These are phyloP conservation scores for Talaromyces adpressus DNA, from an alignment of 495 filamentous ascomycete genomes.

Conservation along the genomic window DNA sequence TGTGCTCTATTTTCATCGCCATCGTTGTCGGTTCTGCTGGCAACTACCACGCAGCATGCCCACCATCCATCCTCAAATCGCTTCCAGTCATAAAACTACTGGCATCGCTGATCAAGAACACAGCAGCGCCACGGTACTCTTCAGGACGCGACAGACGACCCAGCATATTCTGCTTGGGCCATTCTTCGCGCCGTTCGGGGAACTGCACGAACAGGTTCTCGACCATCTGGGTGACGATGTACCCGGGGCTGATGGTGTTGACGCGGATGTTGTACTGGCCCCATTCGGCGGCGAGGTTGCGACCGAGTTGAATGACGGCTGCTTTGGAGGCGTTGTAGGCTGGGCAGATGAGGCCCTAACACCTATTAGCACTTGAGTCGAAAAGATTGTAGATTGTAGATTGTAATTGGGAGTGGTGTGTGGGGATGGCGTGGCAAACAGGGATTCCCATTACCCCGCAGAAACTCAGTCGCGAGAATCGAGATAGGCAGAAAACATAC, in stretches of 20 bases:
- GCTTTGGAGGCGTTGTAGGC: conserved; percentile 92
- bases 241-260: conserved; percentile 91
- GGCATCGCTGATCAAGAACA: conserved; percentile 83
- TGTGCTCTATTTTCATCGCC: neutral
- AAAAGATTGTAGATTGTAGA: too few relatives aligned
- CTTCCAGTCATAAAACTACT: conserved; percentile 82
- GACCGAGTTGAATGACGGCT: conserved; percentile 73
- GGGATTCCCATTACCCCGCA: neutral
- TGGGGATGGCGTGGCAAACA: neutral
- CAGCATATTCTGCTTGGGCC: conserved; percentile 88
- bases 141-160: conserved; percentile 68
- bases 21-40: neutral
- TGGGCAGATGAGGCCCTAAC: conserved; percentile 61
- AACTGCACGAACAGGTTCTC: conserved; percentile 66
- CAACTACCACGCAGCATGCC: conserved; percentile 69
- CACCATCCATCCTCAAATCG: conserved; percentile 76
- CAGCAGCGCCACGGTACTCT: conserved; percentile 72
- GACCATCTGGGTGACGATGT: conserved; percentile 92
- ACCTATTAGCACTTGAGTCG: too few relatives aligned
- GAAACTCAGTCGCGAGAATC: neutral
- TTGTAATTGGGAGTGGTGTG: too few relatives aligned
- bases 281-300: conserved; percentile 86
- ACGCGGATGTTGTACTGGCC: conserved; percentile 82
- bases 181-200: conserved; percentile 68
- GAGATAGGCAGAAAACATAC: conserved; percentile 23